These are phyloP conservation scores for Salix caprea DNA, from an alignment of 345 rosid species.

Conservation along the genomic window DNA sequence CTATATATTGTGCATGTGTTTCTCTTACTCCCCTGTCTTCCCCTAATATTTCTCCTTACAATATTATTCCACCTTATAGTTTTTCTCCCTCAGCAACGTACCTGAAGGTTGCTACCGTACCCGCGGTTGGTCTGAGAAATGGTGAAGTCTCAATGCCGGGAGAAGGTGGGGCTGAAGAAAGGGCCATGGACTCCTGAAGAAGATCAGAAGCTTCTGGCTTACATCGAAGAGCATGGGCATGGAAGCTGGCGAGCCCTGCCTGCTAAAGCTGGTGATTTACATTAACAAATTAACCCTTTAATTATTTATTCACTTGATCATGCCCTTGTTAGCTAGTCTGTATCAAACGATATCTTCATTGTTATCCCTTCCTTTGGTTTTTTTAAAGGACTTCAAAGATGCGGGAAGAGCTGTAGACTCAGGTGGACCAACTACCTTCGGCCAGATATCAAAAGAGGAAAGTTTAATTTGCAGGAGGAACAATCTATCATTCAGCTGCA, in stretches of 20 bases:
- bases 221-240: slow-evolving; percentile 7
- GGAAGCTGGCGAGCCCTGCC: slow-evolving; percentile 16
- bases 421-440: slow-evolving; percentile 15
- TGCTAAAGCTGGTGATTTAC: slow-evolving; percentile 1
- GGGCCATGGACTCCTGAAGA: slow-evolving; percentile 18
- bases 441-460: slow-evolving; percentile 17
- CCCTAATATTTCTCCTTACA: neutral
- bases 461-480: slow-evolving; percentile 12
- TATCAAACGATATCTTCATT: neutral
- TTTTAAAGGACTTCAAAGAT: slow-evolving; percentile 7
- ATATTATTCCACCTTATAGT: neutral
- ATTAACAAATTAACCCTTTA: neutral
- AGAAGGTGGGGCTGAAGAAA: slow-evolving; percentile 13
- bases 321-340: neutral
- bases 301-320: neutral
- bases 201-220: slow-evolving; percentile 14
- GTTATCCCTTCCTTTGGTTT: neutral
- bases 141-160: neutral
- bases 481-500: slow-evolving; percentile 14
- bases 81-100: neutral
- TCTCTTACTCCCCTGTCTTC: neutral
- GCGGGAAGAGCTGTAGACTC: slow-evolving; percentile 17
- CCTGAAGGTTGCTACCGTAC: neutral
- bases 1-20: neutral
- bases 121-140: neutral